Evolutionary conservation across 2,329 filamentous ascomycete genomes (phyloP), one percentile per base, ranked within the genome.

Genomic region (Cytospora piceae): DNA sequence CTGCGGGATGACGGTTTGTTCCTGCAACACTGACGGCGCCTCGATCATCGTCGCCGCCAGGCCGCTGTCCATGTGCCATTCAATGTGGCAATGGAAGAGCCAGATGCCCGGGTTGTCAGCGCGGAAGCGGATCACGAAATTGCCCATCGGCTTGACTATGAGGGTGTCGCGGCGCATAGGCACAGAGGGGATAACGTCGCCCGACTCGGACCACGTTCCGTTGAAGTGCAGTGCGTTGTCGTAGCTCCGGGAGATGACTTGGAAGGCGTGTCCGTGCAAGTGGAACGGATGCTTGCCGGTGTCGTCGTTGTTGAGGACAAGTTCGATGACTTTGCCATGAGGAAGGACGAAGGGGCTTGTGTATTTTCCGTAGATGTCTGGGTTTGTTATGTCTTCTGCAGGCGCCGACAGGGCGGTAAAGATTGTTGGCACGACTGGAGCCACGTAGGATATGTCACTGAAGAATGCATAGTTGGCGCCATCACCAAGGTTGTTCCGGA

Each of bases 261-360:
- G 90, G 78, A 93, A 93, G 70, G 85, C 80, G 74, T 93, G 90
- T 0, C 91, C 91, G 78, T 95, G 93, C 1, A 96, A 74, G 71
- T 92, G 90, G 80, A 94, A 93, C 5, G 87, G 92, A 71, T 93
- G 90, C 11, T 87, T 88, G 52, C 91, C 80, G 67, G 82, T 74
- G 71, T 94, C 91, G 54, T 87, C 81, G 73, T 93, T 94, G 80
- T 93, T 92, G n/a, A 94, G 79, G 22, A 93, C 77, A 59, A 94
- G 83, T 73, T 94, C 87, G 32, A 94, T 85, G n/a, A 92, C 81
- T 67, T 88, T 81, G 64, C 84, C 85, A 68, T 89, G 85, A 32
- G 87, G 80, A 15, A 96, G 83, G 3, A 96, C 82, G 70, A 92
- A 85, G 1, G 87, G 77, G 71, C 91, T 83, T 0, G 89, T 87